A percentile compares a stretch with the other conserved stretches of the same genome.
phyloP scores from a whole-genome alignment of 1,284 basidiomycete genomes.

The Ganoderma resinaceum region DNA sequence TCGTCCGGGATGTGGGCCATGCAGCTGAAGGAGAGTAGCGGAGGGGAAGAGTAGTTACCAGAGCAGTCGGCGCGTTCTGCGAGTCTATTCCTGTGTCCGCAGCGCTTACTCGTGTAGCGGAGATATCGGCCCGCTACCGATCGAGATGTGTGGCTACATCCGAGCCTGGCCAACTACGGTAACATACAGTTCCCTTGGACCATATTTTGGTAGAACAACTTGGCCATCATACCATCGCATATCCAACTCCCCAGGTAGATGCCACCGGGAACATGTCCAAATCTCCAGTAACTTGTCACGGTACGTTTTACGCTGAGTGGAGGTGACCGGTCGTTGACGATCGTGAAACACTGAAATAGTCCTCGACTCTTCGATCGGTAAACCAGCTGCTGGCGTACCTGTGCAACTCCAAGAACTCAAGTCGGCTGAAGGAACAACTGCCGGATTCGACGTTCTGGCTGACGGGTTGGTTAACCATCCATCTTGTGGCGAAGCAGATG shows the following conservation, averaged over 20 bases:
- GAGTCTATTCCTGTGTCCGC: not conserved
- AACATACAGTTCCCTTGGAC: no score
- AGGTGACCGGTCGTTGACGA: not conserved
- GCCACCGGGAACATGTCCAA: slow-evolving; percentile 52
- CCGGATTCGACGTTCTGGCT: slow-evolving; percentile 61
- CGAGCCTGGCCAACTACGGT: no score
- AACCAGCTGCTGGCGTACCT: slow-evolving; percentile 74
- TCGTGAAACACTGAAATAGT: slow-evolving; percentile 55
- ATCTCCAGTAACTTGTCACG: slow-evolving; percentile 91
- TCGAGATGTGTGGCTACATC: slow-evolving; percentile 5
- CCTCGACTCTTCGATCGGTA: slow-evolving; percentile 85
- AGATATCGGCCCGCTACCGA: slow-evolving; percentile 23
- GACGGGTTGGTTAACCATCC: slow-evolving; percentile 55
- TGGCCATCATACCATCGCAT: not conserved
- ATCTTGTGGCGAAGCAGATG: no score
- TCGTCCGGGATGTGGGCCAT: slow-evolving; percentile 27
- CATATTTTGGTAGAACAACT: not conserved
- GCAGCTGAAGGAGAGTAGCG: slow-evolving; percentile 6
- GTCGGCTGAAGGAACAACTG: slow-evolving; percentile 38
- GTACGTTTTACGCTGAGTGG: slow-evolving; percentile 47
- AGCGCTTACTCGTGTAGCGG: slow-evolving; percentile 19
- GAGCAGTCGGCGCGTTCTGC: not conserved
- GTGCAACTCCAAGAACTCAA: slow-evolving; percentile 64
- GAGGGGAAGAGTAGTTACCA: slow-evolving; percentile 2
- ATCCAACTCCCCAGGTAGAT: not conserved